Percentiles rank a stretch among this genome's conserved stretches.
These are phyloP conservation scores for Hypomyces rosellus DNA, from an alignment of 2,329 filamentous ascomycete species.

Conservation along the genomic window DNA sequence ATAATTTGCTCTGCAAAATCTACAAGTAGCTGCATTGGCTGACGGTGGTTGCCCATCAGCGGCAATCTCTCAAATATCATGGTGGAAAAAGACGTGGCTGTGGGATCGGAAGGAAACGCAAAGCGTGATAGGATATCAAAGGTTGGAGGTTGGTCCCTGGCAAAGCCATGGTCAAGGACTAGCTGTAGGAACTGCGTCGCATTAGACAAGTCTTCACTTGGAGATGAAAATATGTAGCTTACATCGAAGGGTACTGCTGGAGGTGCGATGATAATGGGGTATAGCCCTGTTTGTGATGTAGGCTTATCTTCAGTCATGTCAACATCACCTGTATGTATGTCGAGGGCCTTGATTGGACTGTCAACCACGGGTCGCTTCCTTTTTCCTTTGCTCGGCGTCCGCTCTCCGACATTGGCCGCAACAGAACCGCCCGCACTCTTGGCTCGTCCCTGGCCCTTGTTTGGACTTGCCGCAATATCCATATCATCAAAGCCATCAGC, in stretches of 20 bases:
- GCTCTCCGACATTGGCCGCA: slow-evolving; percentile 40
- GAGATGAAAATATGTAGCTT: slow-evolving; percentile 16
- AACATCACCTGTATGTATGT: slow-evolving; percentile 41
- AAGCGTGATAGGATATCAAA: slow-evolving; percentile 63
- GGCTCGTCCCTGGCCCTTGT: slow-evolving; percentile 39
- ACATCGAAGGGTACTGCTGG: slow-evolving; percentile 39
- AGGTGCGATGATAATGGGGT: slow-evolving; percentile 17
- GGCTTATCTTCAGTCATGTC: slow-evolving; percentile 27
- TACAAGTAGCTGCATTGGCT: slow-evolving; percentile 51
- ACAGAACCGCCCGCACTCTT: slow-evolving; percentile 37
- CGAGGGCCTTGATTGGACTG: slow-evolving; percentile 59
- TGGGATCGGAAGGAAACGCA: slow-evolving; percentile 56
- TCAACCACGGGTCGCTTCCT: slow-evolving; percentile 60
- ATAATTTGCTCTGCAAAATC: slow-evolving; percentile 60
- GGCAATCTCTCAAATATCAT: slow-evolving; percentile 63
- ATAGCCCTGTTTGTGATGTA: slow-evolving; percentile 13
- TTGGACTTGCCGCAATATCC: slow-evolving; percentile 49
- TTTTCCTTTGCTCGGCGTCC: slow-evolving; percentile 62
- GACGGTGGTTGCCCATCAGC: slow-evolving; percentile 42
- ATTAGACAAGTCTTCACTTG: slow-evolving; percentile 16
- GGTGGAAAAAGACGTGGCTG: slow-evolving; percentile 54
- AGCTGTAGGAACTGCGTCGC: slow-evolving; percentile 50
- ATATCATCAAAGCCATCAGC: slow-evolving; percentile 74
- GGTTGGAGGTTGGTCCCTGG: slow-evolving; percentile 50
- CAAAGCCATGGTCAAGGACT: slow-evolving; percentile 55